A percentile compares a stretch with the other conserved stretches of the same genome.
phyloP scores from a whole-genome alignment of 257 asterid genomes.

The Cynanchum wilfordii region DNA sequence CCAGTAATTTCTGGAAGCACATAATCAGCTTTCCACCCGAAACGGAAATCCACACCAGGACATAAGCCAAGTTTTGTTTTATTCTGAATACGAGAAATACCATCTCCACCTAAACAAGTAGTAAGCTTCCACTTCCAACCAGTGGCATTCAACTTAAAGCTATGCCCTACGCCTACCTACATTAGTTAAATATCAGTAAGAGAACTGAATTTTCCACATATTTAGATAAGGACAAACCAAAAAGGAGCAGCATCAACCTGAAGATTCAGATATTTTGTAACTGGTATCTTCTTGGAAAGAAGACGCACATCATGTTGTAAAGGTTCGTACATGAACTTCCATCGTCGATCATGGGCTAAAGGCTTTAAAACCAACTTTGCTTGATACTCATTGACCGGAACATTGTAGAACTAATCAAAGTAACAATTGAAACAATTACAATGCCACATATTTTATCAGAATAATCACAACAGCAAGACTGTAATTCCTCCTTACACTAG shows the following conservation, averaged over 20 bases:
- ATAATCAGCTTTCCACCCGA: constrained; percentile 95
- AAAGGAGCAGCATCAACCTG: constrained; percentile 51
- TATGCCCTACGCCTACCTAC: constrained; percentile 96
- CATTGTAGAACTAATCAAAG: constrained; percentile 60
- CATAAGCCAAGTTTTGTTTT: constrained; percentile 85
- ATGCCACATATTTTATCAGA: neutral
- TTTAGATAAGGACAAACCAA: neutral
- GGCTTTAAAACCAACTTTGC: constrained; percentile 93
- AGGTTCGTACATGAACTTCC: constrained; percentile 92
- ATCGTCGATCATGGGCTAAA: constrained; percentile 65
- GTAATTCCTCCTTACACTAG: neutral
- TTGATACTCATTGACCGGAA: constrained; percentile 79
- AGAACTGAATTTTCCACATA: neutral
- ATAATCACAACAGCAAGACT: neutral
- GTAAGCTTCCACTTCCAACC: constrained; percentile 98
- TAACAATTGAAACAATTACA: constrained; percentile 8
- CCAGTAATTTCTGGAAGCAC: constrained; percentile 89
- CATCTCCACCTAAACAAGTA: constrained; percentile 83
- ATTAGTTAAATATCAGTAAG: constrained; percentile 8
- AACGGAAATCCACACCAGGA: constrained; percentile 89
- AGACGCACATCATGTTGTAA: constrained; percentile 78
- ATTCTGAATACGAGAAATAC: constrained; percentile 70
- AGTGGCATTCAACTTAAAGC: constrained; percentile 81
- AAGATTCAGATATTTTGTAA: constrained; percentile 81
- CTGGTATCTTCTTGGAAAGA: constrained; percentile 86